Percentiles rank a stretch among this genome's conserved stretches.
These are phyloP conservation scores for Naganishia vishniacii DNA, from an alignment of 768 basidiomycete genomes.

Conservation along the genomic window DNA sequence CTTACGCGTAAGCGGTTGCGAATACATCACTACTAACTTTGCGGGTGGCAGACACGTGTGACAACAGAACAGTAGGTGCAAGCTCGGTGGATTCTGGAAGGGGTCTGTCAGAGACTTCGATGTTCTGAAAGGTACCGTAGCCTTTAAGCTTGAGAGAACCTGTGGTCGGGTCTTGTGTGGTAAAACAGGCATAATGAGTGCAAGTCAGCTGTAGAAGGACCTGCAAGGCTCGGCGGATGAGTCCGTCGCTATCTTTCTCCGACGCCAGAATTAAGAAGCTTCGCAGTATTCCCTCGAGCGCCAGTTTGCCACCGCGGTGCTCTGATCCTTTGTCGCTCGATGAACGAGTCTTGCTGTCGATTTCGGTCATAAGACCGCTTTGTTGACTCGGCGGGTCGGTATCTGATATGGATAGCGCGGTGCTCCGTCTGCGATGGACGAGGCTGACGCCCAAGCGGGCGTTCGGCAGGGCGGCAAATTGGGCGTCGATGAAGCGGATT, in stretches of 20 bases:
- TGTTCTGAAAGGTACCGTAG: conserved; percentile 11
- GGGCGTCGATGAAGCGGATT: not conserved
- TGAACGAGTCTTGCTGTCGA: not conserved
- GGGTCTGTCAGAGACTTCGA: conserved; percentile 13
- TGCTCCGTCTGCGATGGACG: not conserved
- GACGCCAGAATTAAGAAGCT: conserved; percentile 24
- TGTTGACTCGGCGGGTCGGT: not conserved
- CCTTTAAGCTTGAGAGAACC: conserved; percentile 3
- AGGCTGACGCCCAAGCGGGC: not conserved
- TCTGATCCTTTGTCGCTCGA: not conserved
- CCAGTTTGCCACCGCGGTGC: not conserved
- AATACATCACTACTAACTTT: not conserved
- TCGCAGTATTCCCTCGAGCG: conserved; percentile 10
- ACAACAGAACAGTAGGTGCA: conserved; percentile 16
- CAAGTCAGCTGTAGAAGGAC: conserved; percentile 24
- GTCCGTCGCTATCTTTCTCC: conserved; percentile 11
- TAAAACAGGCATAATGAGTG: conserved; percentile 24
- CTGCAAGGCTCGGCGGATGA: conserved; percentile 18
- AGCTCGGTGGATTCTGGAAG: conserved; percentile 7
- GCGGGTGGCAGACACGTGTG: conserved; percentile 1
- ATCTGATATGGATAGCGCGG: not conserved
- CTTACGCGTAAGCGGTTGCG: no score
- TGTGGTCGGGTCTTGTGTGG: conserved; percentile 3
- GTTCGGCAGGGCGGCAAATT: not conserved
- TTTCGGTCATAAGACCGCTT: not conserved